Percentiles rank a stretch among this genome's conserved stretches.
Conservation (phyloP, 2,329 filamentous ascomycete species). For the Colletotrichum tropicale region DNA sequence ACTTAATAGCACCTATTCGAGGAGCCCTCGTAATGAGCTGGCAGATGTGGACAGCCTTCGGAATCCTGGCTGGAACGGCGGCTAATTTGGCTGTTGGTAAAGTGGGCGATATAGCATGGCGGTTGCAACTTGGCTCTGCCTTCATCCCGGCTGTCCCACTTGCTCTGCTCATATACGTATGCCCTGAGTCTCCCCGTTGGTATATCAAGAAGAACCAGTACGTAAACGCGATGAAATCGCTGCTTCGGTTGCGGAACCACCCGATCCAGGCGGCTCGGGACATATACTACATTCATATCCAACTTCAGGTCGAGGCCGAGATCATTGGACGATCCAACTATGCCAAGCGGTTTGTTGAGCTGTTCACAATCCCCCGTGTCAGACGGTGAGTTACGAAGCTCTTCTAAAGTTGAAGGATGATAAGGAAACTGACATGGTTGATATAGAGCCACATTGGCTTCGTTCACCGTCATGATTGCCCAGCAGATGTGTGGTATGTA, state of each 20-base stretch:
- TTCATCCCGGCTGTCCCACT: conserved; percentile 64
- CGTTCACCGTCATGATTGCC: conserved; percentile 70
- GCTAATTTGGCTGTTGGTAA: conserved; percentile 62
- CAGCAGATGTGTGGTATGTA: conserved; percentile 63
- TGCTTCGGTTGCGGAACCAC: conserved; percentile 61
- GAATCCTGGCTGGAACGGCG: conserved; percentile 55
- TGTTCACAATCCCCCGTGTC: conserved; percentile 62
- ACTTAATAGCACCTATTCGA: conserved; percentile 45
- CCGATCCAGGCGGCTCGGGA: conserved; percentile 66
- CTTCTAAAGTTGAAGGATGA: not conserved
- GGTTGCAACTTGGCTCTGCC: conserved; percentile 65
- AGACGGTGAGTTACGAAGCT: conserved; percentile 32
- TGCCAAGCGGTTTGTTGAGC: conserved; percentile 54
- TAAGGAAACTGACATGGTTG: not conserved
- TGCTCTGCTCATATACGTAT: conserved; percentile 59
- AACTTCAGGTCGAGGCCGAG: conserved; percentile 34
- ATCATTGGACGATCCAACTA: conserved; percentile 39
- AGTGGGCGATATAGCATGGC: conserved; percentile 56
- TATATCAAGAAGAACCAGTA: conserved; percentile 66
- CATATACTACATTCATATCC: conserved; percentile 61
- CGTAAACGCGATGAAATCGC: conserved; percentile 57
- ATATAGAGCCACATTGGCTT: conserved; percentile 65
- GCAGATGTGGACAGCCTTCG: conserved; percentile 70
- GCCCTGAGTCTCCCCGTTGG: conserved; percentile 71
- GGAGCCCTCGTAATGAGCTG: conserved; percentile 58